Conservation (phyloP, 2,329 filamentous ascomycete genomes). For the Botrytis hyacinthi region DNA sequence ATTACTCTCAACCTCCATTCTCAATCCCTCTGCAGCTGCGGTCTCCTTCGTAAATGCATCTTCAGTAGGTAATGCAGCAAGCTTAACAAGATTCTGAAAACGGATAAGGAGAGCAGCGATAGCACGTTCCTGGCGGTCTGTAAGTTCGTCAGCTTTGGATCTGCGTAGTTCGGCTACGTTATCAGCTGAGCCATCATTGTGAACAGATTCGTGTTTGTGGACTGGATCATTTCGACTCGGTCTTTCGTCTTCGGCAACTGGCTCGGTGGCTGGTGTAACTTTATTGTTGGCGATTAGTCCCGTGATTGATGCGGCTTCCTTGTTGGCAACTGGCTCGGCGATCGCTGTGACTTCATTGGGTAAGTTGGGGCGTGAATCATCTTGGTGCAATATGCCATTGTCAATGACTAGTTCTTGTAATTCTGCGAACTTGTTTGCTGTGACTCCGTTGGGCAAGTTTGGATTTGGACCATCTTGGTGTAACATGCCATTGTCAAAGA, state of each 20-base stretch:
- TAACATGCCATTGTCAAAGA: neutral
- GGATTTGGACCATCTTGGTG: neutral
- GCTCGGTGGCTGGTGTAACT: neutral
- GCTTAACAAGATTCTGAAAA: slow-evolving; percentile 45
- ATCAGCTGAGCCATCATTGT: neutral
- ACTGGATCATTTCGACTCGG: neutral
- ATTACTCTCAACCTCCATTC: slow-evolving; percentile 38
- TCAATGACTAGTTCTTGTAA: too few relatives aligned
- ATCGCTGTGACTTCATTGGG: neutral
- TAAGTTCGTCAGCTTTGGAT: slow-evolving; percentile 23
- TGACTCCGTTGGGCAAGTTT: neutral
- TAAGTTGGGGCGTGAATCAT: neutral
- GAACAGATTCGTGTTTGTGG: neutral
- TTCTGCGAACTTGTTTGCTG: neutral
- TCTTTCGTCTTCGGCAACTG: neutral
- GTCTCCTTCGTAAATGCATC: slow-evolving; percentile 36
- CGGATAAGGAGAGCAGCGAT: slow-evolving; percentile 47
- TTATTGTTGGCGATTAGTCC: neutral
- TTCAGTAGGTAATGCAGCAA: slow-evolving; percentile 32
- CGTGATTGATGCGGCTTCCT: neutral
- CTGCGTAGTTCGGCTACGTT: neutral
- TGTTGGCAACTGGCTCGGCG: neutral
- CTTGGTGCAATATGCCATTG: neutral
- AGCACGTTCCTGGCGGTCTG: slow-evolving; percentile 48
- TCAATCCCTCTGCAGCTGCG: slow-evolving; percentile 36